Base-by-base conservation (phyloP, 108 stramenopile genomes). In the Nitzschia sp. region DNA sequence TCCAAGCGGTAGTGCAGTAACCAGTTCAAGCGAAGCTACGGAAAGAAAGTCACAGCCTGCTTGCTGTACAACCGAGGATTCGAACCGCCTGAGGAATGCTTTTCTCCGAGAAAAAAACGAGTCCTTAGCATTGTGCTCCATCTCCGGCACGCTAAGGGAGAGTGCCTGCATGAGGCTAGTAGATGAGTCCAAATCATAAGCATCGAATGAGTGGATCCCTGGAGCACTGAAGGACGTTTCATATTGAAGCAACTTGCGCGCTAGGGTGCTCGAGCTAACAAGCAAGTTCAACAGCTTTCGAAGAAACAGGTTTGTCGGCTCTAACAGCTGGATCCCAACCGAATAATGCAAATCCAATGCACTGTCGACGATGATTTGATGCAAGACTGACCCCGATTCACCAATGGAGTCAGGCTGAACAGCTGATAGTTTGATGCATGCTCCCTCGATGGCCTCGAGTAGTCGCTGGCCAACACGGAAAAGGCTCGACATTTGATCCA, bases 281-380 rank as follows among this genome's bases (percentile, higher is more conserved):
- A 41, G 9, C 38, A 41, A 9, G 9, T 13, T 13, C 38, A 41
- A 41, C 9, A 13, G 13, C 13, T 41, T 41, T 13, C 38, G 38
- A 50, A 50, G 13, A 22, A 50, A 50, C 4, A n/a, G 5, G 19
- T 50, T 8, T n/a, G 8, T 8, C 5, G 48, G 21, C 48, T 8
- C 21, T 5, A 4, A 50, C 19, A 50, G 48, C 19, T n/a, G 48
- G 5, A n/a, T 16, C 19, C 48, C 48, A 21, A 21, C 48, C 16
- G 19, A 19, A 21, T 50, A 50, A 22, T 50, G 48, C 19, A 50
- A 19, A 22, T 50, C 19, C 19, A 50, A 21, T 21, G 48, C 48
- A 50, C 48, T n/a, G 48, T 50, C 48, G 5, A 50, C 48, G 48
- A 50, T 50, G 48, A 50, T 50, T n/a, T 50, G 48, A 21, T 4